Evolutionary conservation across 2,329 filamentous ascomycete species (phyloP), one percentile per base, ranked within the genome.

Genomic region (Lachnellula willkommii): DNA sequence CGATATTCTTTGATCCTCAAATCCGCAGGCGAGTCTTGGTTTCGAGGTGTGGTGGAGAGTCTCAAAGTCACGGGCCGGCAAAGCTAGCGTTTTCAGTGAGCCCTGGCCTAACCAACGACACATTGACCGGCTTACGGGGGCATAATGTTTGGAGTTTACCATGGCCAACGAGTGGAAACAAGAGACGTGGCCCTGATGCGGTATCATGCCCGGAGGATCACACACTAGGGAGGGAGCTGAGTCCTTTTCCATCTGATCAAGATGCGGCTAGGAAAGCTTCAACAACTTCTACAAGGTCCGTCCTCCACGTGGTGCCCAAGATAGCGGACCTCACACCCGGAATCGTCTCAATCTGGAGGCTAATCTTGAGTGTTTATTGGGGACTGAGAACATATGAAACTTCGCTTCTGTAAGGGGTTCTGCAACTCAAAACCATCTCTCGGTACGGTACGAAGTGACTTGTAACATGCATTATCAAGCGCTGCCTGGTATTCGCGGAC

Each of bases 81-180:
- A 62, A 39, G 60, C 65, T 65, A 67, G 61, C 61, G 64, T 66
- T 67, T 65, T 65, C 62, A 65, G 60, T 60, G 53, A 46, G 39
- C 14, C 7, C 17, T n/a, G 3, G 7, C 17, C 11, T 7, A 11
- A 20, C 6, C 15, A 9, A 15, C 17, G 22, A 12, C 5, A 26
- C 9, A 20, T n/a, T 35, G 20, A 20, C n/a, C n/a, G 15, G 48
- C 28, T 20, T 40, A 28, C n/a, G 5, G 14, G 49, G 58, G 64
- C 57, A 64, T 61, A 54, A 63, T 62, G 62, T 63, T 66, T 62
- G 50, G 58, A 60, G 42, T 48, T 48, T 7, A 20, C 43, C n/a
- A 43, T 35, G 52, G 45, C 49, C 48, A 60, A 55, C 52, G n/a
- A 46, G 45, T 45, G 35, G 7, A 60, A 55, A 50, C n/a, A 49